Conservation (phyloP, 192 early-diverging fungal species). For the Entomortierella parvispora region DNA sequence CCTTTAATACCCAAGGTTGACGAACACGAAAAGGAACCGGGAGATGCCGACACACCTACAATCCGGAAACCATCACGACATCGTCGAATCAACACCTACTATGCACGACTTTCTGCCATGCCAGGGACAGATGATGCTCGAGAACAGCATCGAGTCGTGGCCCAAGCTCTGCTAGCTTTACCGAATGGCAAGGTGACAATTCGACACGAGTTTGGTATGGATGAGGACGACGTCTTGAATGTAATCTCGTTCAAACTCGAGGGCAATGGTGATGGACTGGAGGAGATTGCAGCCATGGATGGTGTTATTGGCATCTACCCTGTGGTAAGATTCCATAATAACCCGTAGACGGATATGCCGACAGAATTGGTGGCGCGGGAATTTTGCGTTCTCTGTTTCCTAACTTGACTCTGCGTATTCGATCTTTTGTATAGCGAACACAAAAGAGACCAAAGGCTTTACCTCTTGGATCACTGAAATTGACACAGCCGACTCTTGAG, state of each 20-base stretch:
- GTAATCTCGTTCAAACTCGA: slow-evolving; percentile 57
- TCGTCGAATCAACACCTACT: slow-evolving; percentile 20
- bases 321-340: slow-evolving; percentile 45
- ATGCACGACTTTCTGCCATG: slow-evolving; percentile 20
- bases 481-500: slow-evolving; percentile 29
- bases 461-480: slow-evolving; percentile 16
- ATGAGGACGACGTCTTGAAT: slow-evolving; percentile 60
- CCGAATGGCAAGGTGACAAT: slow-evolving; percentile 21
- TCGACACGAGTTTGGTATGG: slow-evolving; percentile 41
- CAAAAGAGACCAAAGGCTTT: slow-evolving; percentile 45
- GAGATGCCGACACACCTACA: not conserved
- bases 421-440: slow-evolving; percentile 27
- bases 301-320: slow-evolving; percentile 60
- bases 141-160: slow-evolving; percentile 14
- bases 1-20: no score
- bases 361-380: not conserved
- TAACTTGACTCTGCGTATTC: not conserved
- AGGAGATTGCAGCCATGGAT: slow-evolving; percentile 26
- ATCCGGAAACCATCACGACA: not conserved
- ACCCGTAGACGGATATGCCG: not conserved
- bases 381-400: not conserved
- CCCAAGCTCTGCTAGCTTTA: slow-evolving; percentile 3
- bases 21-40: not conserved
- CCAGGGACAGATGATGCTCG: slow-evolving; percentile 26
- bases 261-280: slow-evolving; percentile 20